Evolutionary conservation across 257 asterid genomes (phyloP).

Genomic region (Pogostemon cablin): DNA sequence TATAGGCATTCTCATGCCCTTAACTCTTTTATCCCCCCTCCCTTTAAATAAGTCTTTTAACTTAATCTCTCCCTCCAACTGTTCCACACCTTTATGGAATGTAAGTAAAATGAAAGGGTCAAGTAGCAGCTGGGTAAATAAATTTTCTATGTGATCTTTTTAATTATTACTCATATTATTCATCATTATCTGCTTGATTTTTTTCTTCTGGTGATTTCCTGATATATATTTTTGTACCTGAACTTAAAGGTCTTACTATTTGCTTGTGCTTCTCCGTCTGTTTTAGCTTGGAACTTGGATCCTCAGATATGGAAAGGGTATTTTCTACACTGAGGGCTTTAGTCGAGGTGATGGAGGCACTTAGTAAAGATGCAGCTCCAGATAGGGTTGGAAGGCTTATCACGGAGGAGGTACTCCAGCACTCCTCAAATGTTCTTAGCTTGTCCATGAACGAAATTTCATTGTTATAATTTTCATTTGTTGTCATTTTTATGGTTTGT

Average conservation of each 20-base stretch:
- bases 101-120: not conserved
- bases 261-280: slow-evolving; percentile 33
- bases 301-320: slow-evolving; percentile 74
- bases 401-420: slow-evolving; percentile 72
- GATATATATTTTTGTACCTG: slow-evolving; percentile 18
- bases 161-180: slow-evolving; percentile 8
- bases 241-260: slow-evolving; percentile 30
- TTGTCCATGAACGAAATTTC: slow-evolving; percentile 21
- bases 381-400: slow-evolving; percentile 79
- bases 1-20: slow-evolving; percentile 10
- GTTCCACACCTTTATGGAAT: slow-evolving; percentile 5
- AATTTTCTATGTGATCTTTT: slow-evolving; percentile 8
- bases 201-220: slow-evolving; percentile 8
- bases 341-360: slow-evolving; percentile 93
- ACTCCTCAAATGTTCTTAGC: slow-evolving; percentile 22
- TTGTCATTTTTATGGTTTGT: slow-evolving; percentile 20
- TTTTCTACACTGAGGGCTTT: slow-evolving; percentile 88
- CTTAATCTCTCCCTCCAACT: not conserved
- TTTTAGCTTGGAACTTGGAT: slow-evolving; percentile 62
- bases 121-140: not conserved
- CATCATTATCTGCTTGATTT: slow-evolving; percentile 23
- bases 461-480: slow-evolving; percentile 25
- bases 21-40: not conserved
- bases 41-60: slow-evolving; percentile 8
- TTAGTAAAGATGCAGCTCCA: slow-evolving; percentile 77